Base-by-base conservation (phyloP, 768 basidiomycete species). In the Hygrophorus russula region DNA sequence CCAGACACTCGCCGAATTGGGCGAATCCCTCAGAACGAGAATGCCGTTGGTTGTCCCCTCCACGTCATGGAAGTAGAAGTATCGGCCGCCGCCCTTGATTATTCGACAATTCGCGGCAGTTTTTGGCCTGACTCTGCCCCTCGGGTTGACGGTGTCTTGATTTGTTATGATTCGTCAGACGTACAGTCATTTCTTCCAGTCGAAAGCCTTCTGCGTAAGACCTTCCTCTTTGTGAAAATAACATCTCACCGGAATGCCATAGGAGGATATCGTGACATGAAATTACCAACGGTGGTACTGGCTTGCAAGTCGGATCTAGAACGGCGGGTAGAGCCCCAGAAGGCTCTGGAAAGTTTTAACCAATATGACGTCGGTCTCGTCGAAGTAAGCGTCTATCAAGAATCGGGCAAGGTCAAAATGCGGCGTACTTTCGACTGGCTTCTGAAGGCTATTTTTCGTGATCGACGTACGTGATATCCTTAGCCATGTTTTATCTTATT, bases 261-360 rank as follows among this genome's bases (percentile, higher is more conserved):
- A 90, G 87, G 70, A 52, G 62, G 71, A 46, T 81, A 76, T 59
- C 65, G 63, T 52, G 64, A 69, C 41, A 62, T 76, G 55, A 73
- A 72, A 46, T 62, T 83, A 30, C 74, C 84, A 7, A 64, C 74
- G 18, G 70, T 94, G 36, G 83, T 90, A 10, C 67, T 97, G 11
- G 89, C 87, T 3, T 90, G 91, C 66, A 97, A 96, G 59, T 80
- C 81, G 4, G 87, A 94, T 55, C 63, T 82, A 14, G 67, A 68
- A 14, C 66, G 64, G 31, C 65, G 64, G 32, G 67, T 88, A n/a
- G 70, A 81, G 49, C 76, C 82, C 8, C 61, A 67, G 42, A 61
- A 60, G 37, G 79, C 76, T 3, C 51, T 65, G 15, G 64, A 60
- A 14, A 57, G 80, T 33, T 66, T 83, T 33, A 62, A 70, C 28